Percentiles rank a stretch among this genome's conserved stretches.
phyloP scores from a whole-genome alignment of 2,329 filamentous ascomycete species.

The Trichoderma koningii region DNA sequence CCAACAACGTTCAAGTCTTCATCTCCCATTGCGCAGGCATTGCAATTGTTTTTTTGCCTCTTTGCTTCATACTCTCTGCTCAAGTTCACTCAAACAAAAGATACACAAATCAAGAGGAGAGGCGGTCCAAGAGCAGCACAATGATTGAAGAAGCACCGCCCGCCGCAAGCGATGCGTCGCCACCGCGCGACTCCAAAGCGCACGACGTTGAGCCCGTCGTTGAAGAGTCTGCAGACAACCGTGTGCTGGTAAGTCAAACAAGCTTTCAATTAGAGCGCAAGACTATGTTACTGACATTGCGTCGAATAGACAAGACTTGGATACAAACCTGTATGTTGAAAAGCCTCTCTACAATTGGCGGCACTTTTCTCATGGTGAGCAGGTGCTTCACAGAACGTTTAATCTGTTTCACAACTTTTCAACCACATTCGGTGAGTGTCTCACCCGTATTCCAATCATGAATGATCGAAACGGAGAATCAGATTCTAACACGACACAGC shows the following conservation, averaged over 20 bases:
- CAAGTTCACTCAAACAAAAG: too few relatives aligned
- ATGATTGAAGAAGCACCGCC: constrained; percentile 20
- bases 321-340: constrained; percentile 33
- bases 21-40: background rate
- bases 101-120: background rate
- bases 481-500: constrained; percentile 42
- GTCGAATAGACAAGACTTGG: constrained; percentile 32
- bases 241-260: constrained; percentile 7
- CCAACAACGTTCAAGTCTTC: background rate
- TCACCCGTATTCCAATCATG: background rate
- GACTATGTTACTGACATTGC: background rate
- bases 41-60: background rate
- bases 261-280: background rate
- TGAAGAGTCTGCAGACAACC: constrained; percentile 10
- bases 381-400: constrained; percentile 60
- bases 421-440: constrained; percentile 56
- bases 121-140: background rate
- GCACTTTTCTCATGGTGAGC: background rate
- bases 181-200: background rate
- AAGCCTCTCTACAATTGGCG: background rate
- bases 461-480: background rate
- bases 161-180: background rate
- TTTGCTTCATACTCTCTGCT: background rate
- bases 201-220: constrained; percentile 7
- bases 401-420: constrained; percentile 61